These are phyloP conservation scores for Penicillium silybi DNA, from an alignment of 495 filamentous ascomycete genomes.

Conservation along the genomic window DNA sequence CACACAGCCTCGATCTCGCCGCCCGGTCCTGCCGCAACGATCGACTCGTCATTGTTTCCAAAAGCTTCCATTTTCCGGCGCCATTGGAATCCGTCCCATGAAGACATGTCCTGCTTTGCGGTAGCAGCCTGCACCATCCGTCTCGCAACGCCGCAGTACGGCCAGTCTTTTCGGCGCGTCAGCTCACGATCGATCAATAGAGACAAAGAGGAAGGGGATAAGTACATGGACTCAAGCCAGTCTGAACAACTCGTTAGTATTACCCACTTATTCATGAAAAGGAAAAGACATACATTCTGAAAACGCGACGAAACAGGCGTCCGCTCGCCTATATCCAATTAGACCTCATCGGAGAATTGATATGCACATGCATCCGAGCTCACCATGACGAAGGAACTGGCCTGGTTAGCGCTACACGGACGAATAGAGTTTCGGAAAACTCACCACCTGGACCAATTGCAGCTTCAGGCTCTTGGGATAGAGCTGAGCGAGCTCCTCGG, in stretches of 20 bases:
- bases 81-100: constrained; percentile 72
- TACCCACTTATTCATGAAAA: not conserved
- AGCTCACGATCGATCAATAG: constrained; percentile 8
- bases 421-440: constrained; percentile 14
- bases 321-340: constrained; percentile 58
- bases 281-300: constrained; percentile 58
- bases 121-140: constrained; percentile 70
- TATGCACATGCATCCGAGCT: constrained; percentile 1
- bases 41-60: constrained; percentile 64
- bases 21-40: constrained; percentile 60
- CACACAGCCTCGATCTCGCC: constrained; percentile 76
- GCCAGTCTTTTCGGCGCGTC: constrained; percentile 60
- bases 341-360: constrained; percentile 1
- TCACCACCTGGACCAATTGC: constrained; percentile 80
- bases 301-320: constrained; percentile 84
- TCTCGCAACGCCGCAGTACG: constrained; percentile 78
- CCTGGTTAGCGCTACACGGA: constrained; percentile 10
- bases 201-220: not conserved
- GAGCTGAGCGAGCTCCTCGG: constrained; percentile 73
- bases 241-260: constrained; percentile 37
- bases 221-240: constrained; percentile 72
- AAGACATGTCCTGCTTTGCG: constrained; percentile 48
- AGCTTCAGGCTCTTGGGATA: constrained; percentile 80
- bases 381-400: constrained; percentile 80
- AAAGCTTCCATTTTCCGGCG: constrained; percentile 77